A percentile compares a stretch with the other conserved stretches of the same genome.
phyloP scores from a whole-genome alignment of 257 asterid genomes.

The Fraxinus pennsylvanica region DNA sequence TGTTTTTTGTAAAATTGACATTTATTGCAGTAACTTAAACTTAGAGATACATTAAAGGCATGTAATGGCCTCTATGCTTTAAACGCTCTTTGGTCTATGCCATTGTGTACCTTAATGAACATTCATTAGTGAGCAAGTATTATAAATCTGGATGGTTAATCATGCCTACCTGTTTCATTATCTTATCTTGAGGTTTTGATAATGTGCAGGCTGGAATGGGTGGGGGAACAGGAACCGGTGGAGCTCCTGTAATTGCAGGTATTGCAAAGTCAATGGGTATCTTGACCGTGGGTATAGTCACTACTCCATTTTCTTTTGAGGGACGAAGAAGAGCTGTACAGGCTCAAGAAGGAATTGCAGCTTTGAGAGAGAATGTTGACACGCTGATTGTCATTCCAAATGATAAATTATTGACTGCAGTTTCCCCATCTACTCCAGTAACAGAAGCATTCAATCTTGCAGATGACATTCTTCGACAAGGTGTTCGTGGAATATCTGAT shows the following conservation, averaged over 20 bases:
- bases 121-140: not conserved
- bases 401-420: conserved; percentile 83
- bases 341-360: conserved; percentile 98
- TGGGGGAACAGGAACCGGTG: conserved; percentile 66
- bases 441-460: conserved; percentile 97
- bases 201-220: conserved; percentile 58
- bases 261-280: conserved; percentile 58
- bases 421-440: conserved; percentile 93
- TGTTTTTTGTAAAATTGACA: not conserved
- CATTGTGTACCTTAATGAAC: not conserved
- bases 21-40: not conserved
- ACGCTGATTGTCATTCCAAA: conserved; percentile 94
- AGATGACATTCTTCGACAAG: conserved; percentile 95
- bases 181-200: not conserved
- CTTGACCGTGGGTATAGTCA: conserved; percentile 59
- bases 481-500: conserved; percentile 97
- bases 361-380: conserved; percentile 90
- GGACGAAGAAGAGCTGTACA: conserved; percentile 96
- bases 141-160: not conserved
- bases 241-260: conserved; percentile 57
- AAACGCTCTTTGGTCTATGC: not conserved
- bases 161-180: not conserved
- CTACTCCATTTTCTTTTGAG: conserved; percentile 94
- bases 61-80: not conserved
- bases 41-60: no score